These are phyloP conservation scores for Wickerhamomyces strasburgensis DNA, from an alignment of 805 yeast genomes.

Conservation along the genomic window DNA sequence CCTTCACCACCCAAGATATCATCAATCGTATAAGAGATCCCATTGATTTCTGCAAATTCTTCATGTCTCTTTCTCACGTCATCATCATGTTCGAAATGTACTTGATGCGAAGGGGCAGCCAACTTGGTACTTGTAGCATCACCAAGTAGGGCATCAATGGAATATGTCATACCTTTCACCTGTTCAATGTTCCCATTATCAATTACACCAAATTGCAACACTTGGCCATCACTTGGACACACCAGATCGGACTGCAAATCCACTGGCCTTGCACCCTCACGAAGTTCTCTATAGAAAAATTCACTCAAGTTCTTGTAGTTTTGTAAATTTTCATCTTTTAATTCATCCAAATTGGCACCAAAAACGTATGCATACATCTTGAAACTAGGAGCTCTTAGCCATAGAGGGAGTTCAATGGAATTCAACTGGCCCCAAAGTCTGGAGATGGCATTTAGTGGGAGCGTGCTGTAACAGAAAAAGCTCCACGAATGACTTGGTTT, in stretches of 20 bases:
- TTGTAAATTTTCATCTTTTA: conserved; percentile 73
- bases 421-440: conserved; percentile 94
- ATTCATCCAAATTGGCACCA: conserved; percentile 87
- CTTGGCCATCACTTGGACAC: conserved; percentile 91
- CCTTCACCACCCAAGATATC: conserved; percentile 58
- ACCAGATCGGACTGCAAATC: conserved; percentile 60
- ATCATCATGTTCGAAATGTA: conserved; percentile 40
- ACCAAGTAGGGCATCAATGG: conserved; percentile 85
- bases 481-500: conserved; percentile 81
- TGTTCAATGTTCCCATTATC: conserved; percentile 88
- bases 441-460: conserved; percentile 87
- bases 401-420: conserved; percentile 74
- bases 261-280: conserved; percentile 75
- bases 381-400: conserved; percentile 83
- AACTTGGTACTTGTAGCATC: conserved; percentile 34
- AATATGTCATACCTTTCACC: conserved; percentile 93
- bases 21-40: conserved; percentile 65
- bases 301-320: conserved; percentile 80
- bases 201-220: conserved; percentile 77
- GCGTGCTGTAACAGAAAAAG: conserved; percentile 79
- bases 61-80: conserved; percentile 48
- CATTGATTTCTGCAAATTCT: conserved; percentile 75
- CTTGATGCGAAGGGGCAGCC: conserved; percentile 52
- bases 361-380: conserved; percentile 71
- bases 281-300: conserved; percentile 80